Conservation (phyloP, 148 eudicot species). For the Cornus kousa region DNA sequence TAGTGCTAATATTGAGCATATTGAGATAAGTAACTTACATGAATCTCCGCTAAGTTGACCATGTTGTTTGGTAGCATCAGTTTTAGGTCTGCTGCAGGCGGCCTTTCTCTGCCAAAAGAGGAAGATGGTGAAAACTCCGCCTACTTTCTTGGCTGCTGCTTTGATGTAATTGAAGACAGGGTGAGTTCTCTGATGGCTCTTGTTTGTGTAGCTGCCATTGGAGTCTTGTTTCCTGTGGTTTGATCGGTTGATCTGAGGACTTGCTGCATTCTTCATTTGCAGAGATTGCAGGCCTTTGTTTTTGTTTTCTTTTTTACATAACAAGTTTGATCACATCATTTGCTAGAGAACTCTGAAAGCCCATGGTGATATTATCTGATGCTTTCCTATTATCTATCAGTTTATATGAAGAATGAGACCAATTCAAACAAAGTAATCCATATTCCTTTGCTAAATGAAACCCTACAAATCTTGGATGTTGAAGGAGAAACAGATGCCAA, state of each 20-base stretch:
- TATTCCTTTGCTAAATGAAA: not conserved
- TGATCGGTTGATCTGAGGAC: not conserved
- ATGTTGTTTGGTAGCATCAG: constrained; percentile 13
- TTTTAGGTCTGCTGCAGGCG: not conserved
- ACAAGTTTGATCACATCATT: not conserved
- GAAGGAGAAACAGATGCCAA: not conserved
- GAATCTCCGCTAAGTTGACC: constrained; percentile 16
- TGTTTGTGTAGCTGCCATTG: not conserved
- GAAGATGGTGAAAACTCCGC: constrained; percentile 16
- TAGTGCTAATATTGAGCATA: not conserved
- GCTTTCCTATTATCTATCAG: not conserved
- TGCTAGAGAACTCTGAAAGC: not conserved
- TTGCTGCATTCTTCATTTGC: constrained; percentile 9
- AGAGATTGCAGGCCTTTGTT: not conserved
- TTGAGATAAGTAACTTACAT: constrained; percentile 21
- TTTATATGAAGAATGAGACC: not conserved
- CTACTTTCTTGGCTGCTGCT: constrained; percentile 23
- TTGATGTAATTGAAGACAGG: constrained; percentile 8
- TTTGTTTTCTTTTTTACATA: not conserved
- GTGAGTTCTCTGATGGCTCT: not conserved
- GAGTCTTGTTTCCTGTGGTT: not conserved
- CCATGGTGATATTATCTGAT: not conserved
- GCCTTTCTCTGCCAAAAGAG: constrained; percentile 18
- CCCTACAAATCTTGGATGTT: too few relatives aligned
- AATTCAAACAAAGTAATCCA: not conserved